Percentiles rank a stretch among this genome's conserved stretches.
These are phyloP conservation scores for Friedmanniomyces endolithicus DNA, from an alignment of 495 filamentous ascomycete species.

Conservation along the genomic window DNA sequence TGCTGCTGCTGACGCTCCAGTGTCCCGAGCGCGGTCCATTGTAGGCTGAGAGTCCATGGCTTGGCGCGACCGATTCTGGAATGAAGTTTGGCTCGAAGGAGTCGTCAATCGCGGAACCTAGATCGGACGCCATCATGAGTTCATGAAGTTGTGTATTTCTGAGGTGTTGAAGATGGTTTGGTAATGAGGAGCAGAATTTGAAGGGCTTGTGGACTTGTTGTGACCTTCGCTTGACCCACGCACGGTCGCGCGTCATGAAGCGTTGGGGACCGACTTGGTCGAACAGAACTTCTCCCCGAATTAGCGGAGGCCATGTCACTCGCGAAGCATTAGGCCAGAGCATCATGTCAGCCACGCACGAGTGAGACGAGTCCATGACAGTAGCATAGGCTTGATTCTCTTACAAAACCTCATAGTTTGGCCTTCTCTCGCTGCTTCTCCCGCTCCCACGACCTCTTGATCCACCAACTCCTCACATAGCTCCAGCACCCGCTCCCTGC, in stretches of 20 bases:
- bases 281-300: too few species aligned
- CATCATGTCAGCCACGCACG: too few species aligned
- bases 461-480: slow-evolving; percentile 52
- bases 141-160: too few species aligned
- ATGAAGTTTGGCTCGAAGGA: not conserved
- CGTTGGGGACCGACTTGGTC: too few species aligned
- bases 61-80: not conserved
- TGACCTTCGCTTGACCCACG: too few species aligned
- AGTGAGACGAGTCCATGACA: too few species aligned
- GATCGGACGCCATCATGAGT: not conserved
- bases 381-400: not conserved
- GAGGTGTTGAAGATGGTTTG: not conserved
- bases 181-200: not conserved
- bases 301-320: too few species aligned
- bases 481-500: slow-evolving; percentile 51
- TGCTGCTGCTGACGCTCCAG: slow-evolving; percentile 6
- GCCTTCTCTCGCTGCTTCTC: slow-evolving; percentile 54
- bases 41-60: not conserved
- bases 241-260: too few species aligned
- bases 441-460: slow-evolving; percentile 57
- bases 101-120: slow-evolving; percentile 18
- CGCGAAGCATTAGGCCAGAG: too few species aligned
- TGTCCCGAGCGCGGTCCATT: slow-evolving; percentile 11
- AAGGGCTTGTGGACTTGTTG: too few species aligned
- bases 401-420: slow-evolving; percentile 38